phyloP scores from a whole-genome alignment of 768 basidiomycete species.

The Mrakia gelida region DNA sequence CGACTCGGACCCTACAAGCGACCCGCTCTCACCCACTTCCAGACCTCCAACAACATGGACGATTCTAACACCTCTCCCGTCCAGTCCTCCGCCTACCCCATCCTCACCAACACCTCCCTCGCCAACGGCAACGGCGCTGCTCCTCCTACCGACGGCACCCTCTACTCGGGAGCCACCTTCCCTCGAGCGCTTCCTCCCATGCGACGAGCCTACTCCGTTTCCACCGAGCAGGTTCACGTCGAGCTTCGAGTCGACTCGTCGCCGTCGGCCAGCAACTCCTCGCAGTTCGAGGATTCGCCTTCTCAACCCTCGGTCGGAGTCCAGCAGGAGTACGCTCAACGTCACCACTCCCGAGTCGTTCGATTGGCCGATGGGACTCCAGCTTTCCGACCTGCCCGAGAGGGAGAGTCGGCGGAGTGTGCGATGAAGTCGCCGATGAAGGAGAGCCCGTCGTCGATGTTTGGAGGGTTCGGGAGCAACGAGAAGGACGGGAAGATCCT shows the following conservation, averaged over 20 bases:
- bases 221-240: constrained; percentile 5
- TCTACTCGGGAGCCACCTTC: not conserved
- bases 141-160: not conserved
- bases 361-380: constrained; percentile 18
- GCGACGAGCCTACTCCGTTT: constrained; percentile 17
- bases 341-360: not conserved
- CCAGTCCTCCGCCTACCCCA: constrained; percentile 5
- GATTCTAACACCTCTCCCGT: not conserved
- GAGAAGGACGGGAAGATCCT: constrained; percentile 89
- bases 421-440: constrained; percentile 16
- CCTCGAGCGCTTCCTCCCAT: constrained; percentile 14
- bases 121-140: not conserved
- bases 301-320: constrained; percentile 13
- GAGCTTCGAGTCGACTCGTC: not conserved
- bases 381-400: not conserved
- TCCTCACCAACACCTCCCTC: constrained; percentile 4
- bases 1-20: constrained; percentile 16
- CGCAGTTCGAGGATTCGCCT: constrained; percentile 16
- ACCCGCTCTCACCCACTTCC: constrained; percentile 2
- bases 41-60: not conserved
- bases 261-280: constrained; percentile 9
- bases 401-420: not conserved
- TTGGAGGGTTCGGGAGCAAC: constrained; percentile 50
- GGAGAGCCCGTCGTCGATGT: not conserved
- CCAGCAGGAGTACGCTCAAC: constrained; percentile 6